These are phyloP conservation scores for Trifolium pratense DNA, from an alignment of 306 rosid genomes.

Conservation along the genomic window DNA sequence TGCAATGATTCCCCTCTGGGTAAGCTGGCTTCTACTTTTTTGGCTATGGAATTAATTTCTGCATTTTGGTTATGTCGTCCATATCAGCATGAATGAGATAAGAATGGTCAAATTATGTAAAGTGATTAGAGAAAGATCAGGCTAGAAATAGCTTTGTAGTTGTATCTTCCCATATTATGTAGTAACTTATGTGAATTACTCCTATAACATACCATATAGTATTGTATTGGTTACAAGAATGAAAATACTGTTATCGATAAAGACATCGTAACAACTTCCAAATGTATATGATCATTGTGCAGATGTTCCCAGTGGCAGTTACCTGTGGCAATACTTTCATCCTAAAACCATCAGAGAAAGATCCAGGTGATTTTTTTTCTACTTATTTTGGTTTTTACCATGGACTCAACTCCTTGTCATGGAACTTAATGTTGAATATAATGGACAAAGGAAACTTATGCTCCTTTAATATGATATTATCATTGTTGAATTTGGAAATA, in stretches of 20 bases:
- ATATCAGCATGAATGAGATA: constrained; percentile 4
- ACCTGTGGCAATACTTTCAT: constrained; percentile 91
- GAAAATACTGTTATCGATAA: background rate
- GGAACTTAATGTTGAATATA: constrained; percentile 6
- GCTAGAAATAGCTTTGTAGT: background rate
- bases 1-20: constrained; percentile 98
- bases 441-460: background rate
- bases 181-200: background rate
- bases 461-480: background rate
- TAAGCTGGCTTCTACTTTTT: constrained; percentile 49
- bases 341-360: constrained; percentile 95
- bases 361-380: constrained; percentile 71
- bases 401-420: background rate
- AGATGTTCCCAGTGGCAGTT: constrained; percentile 97
- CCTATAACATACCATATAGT: background rate
- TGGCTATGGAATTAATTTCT: constrained; percentile 1
- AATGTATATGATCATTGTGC: constrained; percentile 42
- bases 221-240: background rate
- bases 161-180: background rate
- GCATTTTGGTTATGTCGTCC: background rate
- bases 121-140: background rate
- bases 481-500: background rate
- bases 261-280: constrained; percentile 7
- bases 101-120: constrained; percentile 7
- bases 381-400: background rate